These are phyloP conservation scores for Yamadazyma tumulicola DNA, from an alignment of 805 yeast genomes.

Conservation along the genomic window DNA sequence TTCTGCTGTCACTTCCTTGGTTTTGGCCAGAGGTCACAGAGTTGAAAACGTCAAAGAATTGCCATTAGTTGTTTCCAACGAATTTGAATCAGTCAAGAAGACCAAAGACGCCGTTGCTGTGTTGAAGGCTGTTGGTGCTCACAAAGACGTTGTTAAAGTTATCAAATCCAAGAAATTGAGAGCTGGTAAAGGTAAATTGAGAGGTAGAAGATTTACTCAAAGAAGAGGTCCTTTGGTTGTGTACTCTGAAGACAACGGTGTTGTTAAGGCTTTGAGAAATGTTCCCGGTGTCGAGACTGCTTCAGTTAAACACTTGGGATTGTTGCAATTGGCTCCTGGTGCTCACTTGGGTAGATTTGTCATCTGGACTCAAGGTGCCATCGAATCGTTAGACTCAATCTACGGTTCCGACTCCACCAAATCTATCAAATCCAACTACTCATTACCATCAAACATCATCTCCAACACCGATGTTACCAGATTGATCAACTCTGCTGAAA, in stretches of 20 bases:
- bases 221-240: slow-evolving; percentile 99
- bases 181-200: slow-evolving; percentile 99
- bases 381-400: slow-evolving; percentile 92
- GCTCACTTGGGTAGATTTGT: slow-evolving; percentile 99
- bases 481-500: slow-evolving; percentile 98
- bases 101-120: slow-evolving; percentile 99
- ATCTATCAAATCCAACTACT: slow-evolving; percentile 82
- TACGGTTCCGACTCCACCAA: slow-evolving; percentile 91
- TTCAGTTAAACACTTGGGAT: slow-evolving; percentile 85
- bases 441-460: slow-evolving; percentile 91
- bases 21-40: slow-evolving; percentile 99
- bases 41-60: slow-evolving; percentile 97
- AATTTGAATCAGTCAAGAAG: slow-evolving; percentile 87
- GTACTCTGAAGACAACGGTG: slow-evolving; percentile 96
- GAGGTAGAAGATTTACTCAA: slow-evolving; percentile 99
- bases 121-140: slow-evolving; percentile 98
- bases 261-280: slow-evolving; percentile 98
- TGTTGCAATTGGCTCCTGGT: slow-evolving; percentile 99
- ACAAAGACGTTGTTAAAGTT: slow-evolving; percentile 96
- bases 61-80: slow-evolving; percentile 94
- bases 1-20: slow-evolving; percentile 96
- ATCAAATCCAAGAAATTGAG: slow-evolving; percentile 97
- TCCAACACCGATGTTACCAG: slow-evolving; percentile 95
- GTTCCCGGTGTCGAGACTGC: slow-evolving; percentile 99
- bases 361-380: slow-evolving; percentile 99